A percentile compares a stretch with the other conserved stretches of the same genome.
Evolutionary conservation across 352 stramenopile species (phyloP).

Genomic region (Phytophthora syringae): DNA sequence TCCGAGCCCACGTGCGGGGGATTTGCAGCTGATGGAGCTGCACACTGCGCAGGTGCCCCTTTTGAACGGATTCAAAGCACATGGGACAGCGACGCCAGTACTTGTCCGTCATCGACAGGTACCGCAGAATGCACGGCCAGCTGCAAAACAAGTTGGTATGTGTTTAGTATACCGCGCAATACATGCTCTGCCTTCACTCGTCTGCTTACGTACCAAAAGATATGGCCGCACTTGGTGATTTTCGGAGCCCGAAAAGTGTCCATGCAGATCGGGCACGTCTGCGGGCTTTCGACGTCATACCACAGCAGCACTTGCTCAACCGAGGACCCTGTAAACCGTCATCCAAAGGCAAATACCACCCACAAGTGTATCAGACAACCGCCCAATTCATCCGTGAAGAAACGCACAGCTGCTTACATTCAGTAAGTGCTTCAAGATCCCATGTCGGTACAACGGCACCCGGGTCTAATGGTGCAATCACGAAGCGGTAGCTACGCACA

Average conservation of each 20-base stretch:
- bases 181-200: neutral
- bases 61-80: constrained; percentile 89
- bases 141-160: constrained; percentile 27
- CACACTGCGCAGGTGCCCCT: constrained; percentile 79
- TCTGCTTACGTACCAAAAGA: constrained; percentile 69
- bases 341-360: neutral
- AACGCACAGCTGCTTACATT: constrained; percentile 55
- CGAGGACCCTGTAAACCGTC: constrained; percentile 61
- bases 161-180: neutral
- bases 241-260: constrained; percentile 80
- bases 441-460: constrained; percentile 57
- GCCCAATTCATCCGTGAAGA: neutral
- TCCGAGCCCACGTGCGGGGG: constrained; percentile 59
- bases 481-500: constrained; percentile 75
- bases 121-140: constrained; percentile 86
- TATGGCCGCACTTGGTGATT: constrained; percentile 88
- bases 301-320: constrained; percentile 85
- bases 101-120: constrained; percentile 86
- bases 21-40: constrained; percentile 64
- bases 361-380: neutral
- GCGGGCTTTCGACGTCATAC: constrained; percentile 63
- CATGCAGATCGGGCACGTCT: constrained; percentile 84
- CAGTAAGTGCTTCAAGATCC: constrained; percentile 79
- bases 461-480: constrained; percentile 64
- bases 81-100: constrained; percentile 89